A percentile compares a stretch with the other conserved stretches of the same genome.
phyloP scores from a whole-genome alignment of 2,329 filamentous ascomycete genomes.

The Penicillium polonicum region DNA sequence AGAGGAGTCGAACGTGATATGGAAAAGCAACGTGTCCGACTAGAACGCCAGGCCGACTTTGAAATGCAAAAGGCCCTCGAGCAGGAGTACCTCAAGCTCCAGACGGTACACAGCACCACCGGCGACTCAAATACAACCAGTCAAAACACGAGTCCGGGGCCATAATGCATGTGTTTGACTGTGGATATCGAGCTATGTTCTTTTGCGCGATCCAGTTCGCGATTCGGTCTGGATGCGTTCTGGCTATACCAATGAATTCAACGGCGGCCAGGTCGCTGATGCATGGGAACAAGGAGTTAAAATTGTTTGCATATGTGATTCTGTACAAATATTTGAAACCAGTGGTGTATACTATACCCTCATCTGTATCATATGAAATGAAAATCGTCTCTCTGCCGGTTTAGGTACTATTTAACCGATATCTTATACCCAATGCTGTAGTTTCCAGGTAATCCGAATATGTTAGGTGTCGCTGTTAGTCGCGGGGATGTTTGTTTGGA shows the following conservation, averaged over 20 bases:
- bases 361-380: conserved; percentile 7
- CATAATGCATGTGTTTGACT: conserved; percentile 17
- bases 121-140: conserved; percentile 23
- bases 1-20: conserved; percentile 90
- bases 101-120: conserved; percentile 65
- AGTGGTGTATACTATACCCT: not conserved
- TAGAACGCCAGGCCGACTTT: conserved; percentile 89
- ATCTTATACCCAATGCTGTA: not conserved
- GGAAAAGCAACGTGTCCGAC: conserved; percentile 87
- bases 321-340: conserved; percentile 10
- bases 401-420: not conserved
- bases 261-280: not conserved
- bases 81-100: conserved; percentile 84
- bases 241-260: not conserved
- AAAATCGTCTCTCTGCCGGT: conserved; percentile 5
- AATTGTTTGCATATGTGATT: not conserved
- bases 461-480: not conserved
- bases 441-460: not conserved
- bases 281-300: conserved; percentile 9
- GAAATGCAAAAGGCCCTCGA: conserved; percentile 85
- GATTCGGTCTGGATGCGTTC: not conserved
- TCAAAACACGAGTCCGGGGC: conserved; percentile 20
- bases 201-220: not conserved
- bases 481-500: too few relatives aligned
- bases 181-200: not conserved